These are phyloP conservation scores for Cordyceps cicadae DNA, from an alignment of 2,329 filamentous ascomycete species.

Conservation along the genomic window DNA sequence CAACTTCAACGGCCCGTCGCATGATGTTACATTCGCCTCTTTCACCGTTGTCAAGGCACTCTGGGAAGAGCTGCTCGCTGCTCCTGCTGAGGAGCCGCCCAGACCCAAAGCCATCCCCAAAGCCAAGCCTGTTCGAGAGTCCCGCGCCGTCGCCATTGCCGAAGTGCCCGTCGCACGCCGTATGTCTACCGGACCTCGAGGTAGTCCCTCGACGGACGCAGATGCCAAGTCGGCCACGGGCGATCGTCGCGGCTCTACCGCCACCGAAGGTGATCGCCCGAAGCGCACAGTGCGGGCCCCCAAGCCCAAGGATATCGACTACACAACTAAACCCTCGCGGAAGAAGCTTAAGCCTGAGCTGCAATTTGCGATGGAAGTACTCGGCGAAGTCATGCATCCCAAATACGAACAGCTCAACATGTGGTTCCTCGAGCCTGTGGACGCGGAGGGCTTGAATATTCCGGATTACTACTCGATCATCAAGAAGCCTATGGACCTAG, in stretches of 20 bases:
- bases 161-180: constrained; percentile 20
- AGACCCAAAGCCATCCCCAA: constrained; percentile 45
- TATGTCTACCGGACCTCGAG: constrained; percentile 23
- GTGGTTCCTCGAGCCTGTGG: constrained; percentile 77
- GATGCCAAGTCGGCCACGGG: constrained; percentile 11
- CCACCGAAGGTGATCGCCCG: constrained; percentile 61
- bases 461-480: constrained; percentile 89
- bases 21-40: constrained; percentile 58
- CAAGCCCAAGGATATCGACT: constrained; percentile 84
- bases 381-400: constrained; percentile 67
- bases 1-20: constrained; percentile 72
- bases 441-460: constrained; percentile 88
- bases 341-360: constrained; percentile 87
- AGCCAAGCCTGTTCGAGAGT: constrained; percentile 29
- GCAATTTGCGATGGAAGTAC: constrained; percentile 76
- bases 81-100: constrained; percentile 45
- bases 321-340: constrained; percentile 64
- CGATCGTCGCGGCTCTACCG: constrained; percentile 23
- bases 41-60: constrained; percentile 48
- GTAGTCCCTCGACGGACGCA: constrained; percentile 21
- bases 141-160: constrained; percentile 21
- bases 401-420: constrained; percentile 61
- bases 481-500: constrained; percentile 93
- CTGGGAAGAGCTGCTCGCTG: constrained; percentile 36
- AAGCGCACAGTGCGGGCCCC: constrained; percentile 92